Conservation (phyloP, 164 flowering plant species). For the Vitis vinifera region ASM3070453v1 NC_081815.1:2454001-2454500, state of each 20-base stretch:
- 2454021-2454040: slow-evolving; percentile 8
- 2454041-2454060: slow-evolving; percentile 20
- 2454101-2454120: background rate
- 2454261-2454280: background rate
- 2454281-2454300: background rate
- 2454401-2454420: too few relatives aligned
- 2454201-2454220: too few relatives aligned
- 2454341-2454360: background rate
- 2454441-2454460: too few relatives aligned
- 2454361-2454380: too few relatives aligned
- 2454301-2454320: background rate
- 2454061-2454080: slow-evolving; percentile 13
- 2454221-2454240: background rate
- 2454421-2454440: too few relatives aligned
- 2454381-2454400: too few relatives aligned
- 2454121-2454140: background rate
- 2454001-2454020: background rate
- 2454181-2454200: too few relatives aligned
- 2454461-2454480: too few relatives aligned
- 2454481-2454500: too few relatives aligned
- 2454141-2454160: background rate
- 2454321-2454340: background rate
- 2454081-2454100: slow-evolving; percentile 5
- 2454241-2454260: background rate
- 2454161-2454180: background rate